Percentiles rank a stretch among this genome's conserved stretches.
Evolutionary conservation across 208 protist genomes (phyloP).

Genomic region (Tritrichomonas foetus): DNA sequence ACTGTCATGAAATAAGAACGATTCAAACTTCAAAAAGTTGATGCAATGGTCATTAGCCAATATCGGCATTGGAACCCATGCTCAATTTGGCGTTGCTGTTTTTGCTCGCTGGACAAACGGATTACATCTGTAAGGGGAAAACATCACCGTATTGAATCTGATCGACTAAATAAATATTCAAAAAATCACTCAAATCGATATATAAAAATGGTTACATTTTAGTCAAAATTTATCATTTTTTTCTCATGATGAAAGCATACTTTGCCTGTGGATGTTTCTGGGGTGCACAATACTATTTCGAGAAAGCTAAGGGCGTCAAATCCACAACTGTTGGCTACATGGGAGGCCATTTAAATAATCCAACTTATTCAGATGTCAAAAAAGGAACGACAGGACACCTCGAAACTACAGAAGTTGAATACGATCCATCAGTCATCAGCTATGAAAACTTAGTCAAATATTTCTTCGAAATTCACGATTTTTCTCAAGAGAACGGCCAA

Average conservation of each 20-base stretch:
- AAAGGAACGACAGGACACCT: not conserved
- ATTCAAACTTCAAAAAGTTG: too few species aligned
- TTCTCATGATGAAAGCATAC: not conserved
- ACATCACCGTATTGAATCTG: too few species aligned
- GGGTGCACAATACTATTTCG: not conserved
- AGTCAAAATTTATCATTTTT: not conserved
- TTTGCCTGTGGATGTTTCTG: constrained; percentile 23
- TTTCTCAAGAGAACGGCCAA: not conserved
- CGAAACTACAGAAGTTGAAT: not conserved
- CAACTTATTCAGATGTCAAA: constrained; percentile 8
- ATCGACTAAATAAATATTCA: too few species aligned
- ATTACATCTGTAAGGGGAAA: too few species aligned
- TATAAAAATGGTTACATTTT: too few species aligned
- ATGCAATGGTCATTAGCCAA: too few species aligned
- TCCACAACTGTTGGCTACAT: not conserved
- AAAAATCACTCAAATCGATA: too few species aligned
- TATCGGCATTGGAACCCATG: too few species aligned
- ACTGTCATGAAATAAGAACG: too few species aligned
- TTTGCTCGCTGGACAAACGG: too few species aligned
- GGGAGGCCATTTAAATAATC: not conserved
- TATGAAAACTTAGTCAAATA: not conserved
- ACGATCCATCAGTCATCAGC: not conserved
- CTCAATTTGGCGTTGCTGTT: too few species aligned
- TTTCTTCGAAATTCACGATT: constrained; percentile 13
- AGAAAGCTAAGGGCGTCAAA: not conserved